Evolutionary conservation across 176 grass and related monocot genomes (phyloP).

Genomic region (Carex myosuroides): DNA sequence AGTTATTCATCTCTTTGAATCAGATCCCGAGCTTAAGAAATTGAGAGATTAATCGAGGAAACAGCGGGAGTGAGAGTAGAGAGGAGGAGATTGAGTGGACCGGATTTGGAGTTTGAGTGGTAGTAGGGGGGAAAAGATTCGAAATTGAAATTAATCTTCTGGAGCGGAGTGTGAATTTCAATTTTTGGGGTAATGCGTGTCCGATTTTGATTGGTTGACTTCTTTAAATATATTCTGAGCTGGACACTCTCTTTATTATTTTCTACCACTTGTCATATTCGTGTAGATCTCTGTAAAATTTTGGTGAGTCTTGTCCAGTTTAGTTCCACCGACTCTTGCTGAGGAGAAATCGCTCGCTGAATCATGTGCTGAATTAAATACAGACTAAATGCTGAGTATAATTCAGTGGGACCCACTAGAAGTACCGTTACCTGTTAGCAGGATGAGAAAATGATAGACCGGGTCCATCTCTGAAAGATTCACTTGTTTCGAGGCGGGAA

Average conservation of each 20-base stretch:
- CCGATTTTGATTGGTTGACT: neutral
- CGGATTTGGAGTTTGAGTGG: slow-evolving; percentile 37
- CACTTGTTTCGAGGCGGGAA: neutral
- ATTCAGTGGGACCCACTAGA: neutral
- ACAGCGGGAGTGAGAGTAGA: neutral
- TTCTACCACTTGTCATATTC: neutral
- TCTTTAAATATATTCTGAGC: neutral
- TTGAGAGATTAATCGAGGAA: neutral
- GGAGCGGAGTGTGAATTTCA: neutral
- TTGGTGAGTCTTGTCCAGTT: neutral
- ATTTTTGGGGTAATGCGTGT: neutral
- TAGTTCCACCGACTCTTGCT: neutral
- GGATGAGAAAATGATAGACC: neutral
- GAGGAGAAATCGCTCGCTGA: neutral
- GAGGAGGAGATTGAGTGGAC: slow-evolving; percentile 2
- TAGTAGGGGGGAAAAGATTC: neutral
- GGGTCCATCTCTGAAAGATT: neutral
- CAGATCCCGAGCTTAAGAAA: slow-evolving; percentile 29
- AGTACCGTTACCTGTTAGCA: neutral
- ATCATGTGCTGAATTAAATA: neutral
- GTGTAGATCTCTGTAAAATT: neutral
- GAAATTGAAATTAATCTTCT: neutral
- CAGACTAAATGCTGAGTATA: too few relatives aligned
- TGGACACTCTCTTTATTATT: neutral
- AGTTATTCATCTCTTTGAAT: slow-evolving; percentile 76